These are phyloP conservation scores for Corylus avellana DNA, from an alignment of 306 rosid genomes.

Conservation along the genomic window DNA sequence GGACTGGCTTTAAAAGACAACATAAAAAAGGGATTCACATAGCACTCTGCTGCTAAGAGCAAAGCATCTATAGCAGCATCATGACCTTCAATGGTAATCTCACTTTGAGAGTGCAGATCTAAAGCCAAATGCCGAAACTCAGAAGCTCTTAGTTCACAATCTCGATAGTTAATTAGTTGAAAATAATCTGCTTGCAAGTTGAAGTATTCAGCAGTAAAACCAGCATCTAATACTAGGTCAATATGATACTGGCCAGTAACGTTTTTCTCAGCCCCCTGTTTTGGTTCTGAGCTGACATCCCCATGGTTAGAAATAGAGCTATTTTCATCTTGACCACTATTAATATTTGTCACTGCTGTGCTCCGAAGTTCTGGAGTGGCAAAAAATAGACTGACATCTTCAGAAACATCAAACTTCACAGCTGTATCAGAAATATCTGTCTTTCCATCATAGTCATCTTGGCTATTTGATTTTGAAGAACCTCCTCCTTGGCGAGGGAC, in stretches of 20 bases:
- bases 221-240: conserved; percentile 56
- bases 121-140: conserved; percentile 80
- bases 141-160: conserved; percentile 78
- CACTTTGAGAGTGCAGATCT: conserved; percentile 76
- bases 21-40: conserved; percentile 90
- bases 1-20: conserved; percentile 50
- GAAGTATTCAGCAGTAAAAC: conserved; percentile 57
- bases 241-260: conserved; percentile 33
- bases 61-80: conserved; percentile 93
- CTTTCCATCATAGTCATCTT: conserved; percentile 70
- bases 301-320: conserved; percentile 45
- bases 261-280: conserved; percentile 43
- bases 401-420: conserved; percentile 51
- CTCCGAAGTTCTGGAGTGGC: conserved; percentile 67
- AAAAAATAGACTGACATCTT: conserved; percentile 71
- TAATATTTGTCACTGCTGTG: conserved; percentile 48
- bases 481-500: conserved; percentile 44
- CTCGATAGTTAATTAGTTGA: conserved; percentile 69
- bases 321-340: conserved; percentile 45
- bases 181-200: conserved; percentile 84
- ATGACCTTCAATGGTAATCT: conserved; percentile 72
- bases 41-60: conserved; percentile 92
- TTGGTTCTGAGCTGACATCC: conserved; percentile 50
- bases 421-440: conserved; percentile 53
- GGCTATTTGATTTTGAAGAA: conserved; percentile 53